A percentile compares a stretch with the other conserved stretches of the same genome.
These are phyloP conservation scores for Rhynchospora pubera DNA, from an alignment of 176 grass and related monocot species.

Conservation along the genomic window DNA sequence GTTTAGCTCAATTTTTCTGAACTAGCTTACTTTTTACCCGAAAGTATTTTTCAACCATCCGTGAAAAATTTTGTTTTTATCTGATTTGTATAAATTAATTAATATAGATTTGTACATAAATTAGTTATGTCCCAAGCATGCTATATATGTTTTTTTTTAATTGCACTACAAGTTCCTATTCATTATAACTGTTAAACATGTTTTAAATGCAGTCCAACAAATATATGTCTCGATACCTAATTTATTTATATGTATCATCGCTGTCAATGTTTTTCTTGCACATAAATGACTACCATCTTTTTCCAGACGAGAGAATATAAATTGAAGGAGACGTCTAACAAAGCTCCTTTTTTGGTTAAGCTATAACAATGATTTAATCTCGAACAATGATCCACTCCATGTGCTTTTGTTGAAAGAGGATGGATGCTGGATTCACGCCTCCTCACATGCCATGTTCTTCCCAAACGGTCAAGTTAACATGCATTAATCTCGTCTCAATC, in stretches of 20 bases:
- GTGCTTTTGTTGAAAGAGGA: conserved; percentile 13
- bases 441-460: conserved; percentile 14
- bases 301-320: background rate
- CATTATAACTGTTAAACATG: too few relatives aligned
- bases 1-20: too few relatives aligned
- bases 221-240: too few relatives aligned
- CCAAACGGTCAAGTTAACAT: conserved; percentile 8
- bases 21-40: too few relatives aligned
- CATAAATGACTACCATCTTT: background rate
- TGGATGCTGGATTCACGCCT: conserved; percentile 4
- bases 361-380: background rate
- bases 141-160: background rate
- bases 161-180: too few relatives aligned
- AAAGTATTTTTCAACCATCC: too few relatives aligned
- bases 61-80: background rate
- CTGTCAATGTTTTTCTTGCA: too few relatives aligned
- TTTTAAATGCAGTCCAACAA: too few relatives aligned
- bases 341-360: background rate
- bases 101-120: background rate
- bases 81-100: background rate
- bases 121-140: background rate
- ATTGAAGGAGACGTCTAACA: background rate
- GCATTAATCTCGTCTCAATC: background rate
- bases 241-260: too few relatives aligned
- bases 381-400: background rate